Conservation (phyloP, 768 basidiomycete genomes). For the Hysterangium stoloniferum region DNA sequence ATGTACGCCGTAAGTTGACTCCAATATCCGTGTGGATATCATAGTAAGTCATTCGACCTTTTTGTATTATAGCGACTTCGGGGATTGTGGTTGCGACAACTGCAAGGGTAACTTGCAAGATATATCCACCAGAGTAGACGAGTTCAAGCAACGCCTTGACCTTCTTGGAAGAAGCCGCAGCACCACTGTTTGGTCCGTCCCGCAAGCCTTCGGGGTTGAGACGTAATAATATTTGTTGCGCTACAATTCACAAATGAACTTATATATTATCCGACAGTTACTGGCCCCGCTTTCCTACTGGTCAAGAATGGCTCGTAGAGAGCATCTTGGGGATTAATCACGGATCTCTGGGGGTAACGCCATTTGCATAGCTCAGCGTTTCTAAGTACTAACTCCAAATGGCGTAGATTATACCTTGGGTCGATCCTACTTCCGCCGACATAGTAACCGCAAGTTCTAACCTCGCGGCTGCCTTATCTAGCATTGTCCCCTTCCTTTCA, state of each 20-base stretch:
- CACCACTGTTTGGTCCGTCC: slow-evolving; percentile 72
- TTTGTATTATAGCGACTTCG: slow-evolving; percentile 42
- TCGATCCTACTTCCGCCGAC: slow-evolving; percentile 6
- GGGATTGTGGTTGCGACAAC: slow-evolving; percentile 67
- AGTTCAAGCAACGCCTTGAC: slow-evolving; percentile 51
- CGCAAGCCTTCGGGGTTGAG: slow-evolving; percentile 63
- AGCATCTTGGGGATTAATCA: slow-evolving; percentile 63
- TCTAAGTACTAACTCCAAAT: background rate
- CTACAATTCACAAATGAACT: slow-evolving; percentile 16
- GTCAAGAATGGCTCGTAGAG: slow-evolving; percentile 61
- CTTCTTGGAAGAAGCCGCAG: slow-evolving; percentile 61
- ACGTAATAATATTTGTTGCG: slow-evolving; percentile 47
- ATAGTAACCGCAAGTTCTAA: background rate
- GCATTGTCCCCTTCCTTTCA: slow-evolving; percentile 3
- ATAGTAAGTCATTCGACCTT: background rate
- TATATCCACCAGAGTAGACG: slow-evolving; percentile 58
- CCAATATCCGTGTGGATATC: too few species aligned
- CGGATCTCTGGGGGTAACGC: slow-evolving; percentile 41
- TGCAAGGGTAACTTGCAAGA: slow-evolving; percentile 65
- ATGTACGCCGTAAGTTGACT: slow-evolving; percentile 14
- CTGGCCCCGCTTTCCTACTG: slow-evolving; percentile 59
- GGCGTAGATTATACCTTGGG: slow-evolving; percentile 8
- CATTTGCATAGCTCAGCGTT: background rate
- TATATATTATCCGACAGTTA: slow-evolving; percentile 39
- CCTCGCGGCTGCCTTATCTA: slow-evolving; percentile 4